Percentiles rank a stretch among this genome's conserved stretches.
Evolutionary conservation across 2,329 filamentous ascomycete genomes (phyloP).

Genomic region (Biscogniauxia sp.): DNA sequence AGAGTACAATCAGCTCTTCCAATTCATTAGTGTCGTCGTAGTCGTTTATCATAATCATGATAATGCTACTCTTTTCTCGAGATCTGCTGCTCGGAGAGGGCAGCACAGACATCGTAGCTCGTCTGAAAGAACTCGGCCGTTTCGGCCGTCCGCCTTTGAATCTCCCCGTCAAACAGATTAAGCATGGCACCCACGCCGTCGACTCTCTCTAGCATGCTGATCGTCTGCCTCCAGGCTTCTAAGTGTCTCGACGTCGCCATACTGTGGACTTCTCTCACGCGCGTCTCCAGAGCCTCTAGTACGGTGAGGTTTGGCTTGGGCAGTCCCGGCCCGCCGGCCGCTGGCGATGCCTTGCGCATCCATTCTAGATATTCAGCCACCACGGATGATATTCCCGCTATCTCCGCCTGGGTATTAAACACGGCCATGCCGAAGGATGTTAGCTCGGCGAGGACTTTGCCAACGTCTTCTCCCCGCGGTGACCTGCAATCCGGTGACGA

Average conservation of each 20-base stretch:
- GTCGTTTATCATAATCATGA: neutral
- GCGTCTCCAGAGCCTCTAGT: slow-evolving; percentile 20
- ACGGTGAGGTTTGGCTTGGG: slow-evolving; percentile 13
- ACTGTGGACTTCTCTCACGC: slow-evolving; percentile 18
- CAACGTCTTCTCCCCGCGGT: slow-evolving; percentile 15
- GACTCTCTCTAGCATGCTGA: slow-evolving; percentile 15
- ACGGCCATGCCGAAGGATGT: slow-evolving; percentile 22
- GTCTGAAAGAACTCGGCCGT: slow-evolving; percentile 21
- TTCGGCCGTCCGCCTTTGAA: slow-evolving; percentile 19
- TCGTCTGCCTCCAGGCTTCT: slow-evolving; percentile 19
- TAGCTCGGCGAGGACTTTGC: slow-evolving; percentile 23
- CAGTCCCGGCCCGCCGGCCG: neutral
- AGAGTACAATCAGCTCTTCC: neutral
- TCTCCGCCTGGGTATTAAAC: slow-evolving; percentile 23
- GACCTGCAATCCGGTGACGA: slow-evolving; percentile 13
- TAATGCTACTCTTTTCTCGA: slow-evolving; percentile 8
- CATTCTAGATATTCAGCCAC: slow-evolving; percentile 25
- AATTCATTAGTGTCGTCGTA: neutral
- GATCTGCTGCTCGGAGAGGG: slow-evolving; percentile 15
- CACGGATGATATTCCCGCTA: slow-evolving; percentile 23
- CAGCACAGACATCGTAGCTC: slow-evolving; percentile 14
- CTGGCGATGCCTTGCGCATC: slow-evolving; percentile 16
- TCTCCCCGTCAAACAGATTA: slow-evolving; percentile 20
- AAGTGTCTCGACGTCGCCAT: slow-evolving; percentile 17
- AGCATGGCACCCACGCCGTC: slow-evolving; percentile 20